Conservation (phyloP, 1,139 yeast species). For the Arxiozyma slooffiae region DNA sequence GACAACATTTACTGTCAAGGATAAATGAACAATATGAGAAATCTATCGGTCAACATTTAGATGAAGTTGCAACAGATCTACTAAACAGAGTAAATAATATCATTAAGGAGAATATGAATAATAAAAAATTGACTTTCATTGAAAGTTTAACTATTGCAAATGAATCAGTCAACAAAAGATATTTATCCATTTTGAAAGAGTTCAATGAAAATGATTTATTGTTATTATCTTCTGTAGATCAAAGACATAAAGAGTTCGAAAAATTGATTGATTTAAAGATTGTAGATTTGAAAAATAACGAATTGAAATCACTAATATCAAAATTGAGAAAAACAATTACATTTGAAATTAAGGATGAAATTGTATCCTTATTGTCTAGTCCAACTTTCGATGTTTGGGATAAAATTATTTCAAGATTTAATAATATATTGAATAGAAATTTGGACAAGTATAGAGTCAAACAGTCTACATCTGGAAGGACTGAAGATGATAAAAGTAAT, state of each 20-base stretch:
- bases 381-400: constrained; percentile 27
- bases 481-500: constrained; percentile 15
- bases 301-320: constrained; percentile 16
- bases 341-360: constrained; percentile 23
- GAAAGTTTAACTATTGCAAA: constrained; percentile 5
- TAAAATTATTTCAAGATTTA: constrained; percentile 36
- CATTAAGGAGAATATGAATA: neutral
- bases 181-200: neutral
- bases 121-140: constrained; percentile 2
- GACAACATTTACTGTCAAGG: constrained; percentile 39
- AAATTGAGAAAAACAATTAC: constrained; percentile 19
- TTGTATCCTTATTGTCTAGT: constrained; percentile 20
- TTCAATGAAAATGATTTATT: neutral
- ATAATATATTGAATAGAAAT: constrained; percentile 31
- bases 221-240: neutral
- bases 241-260: neutral
- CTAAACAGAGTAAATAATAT: constrained; percentile 2
- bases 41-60: neutral
- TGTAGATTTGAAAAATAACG: constrained; percentile 5
- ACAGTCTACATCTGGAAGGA: constrained; percentile 20
- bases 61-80: constrained; percentile 6
- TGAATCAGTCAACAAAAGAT: neutral
- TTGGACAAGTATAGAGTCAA: constrained; percentile 14
- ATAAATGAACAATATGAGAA: constrained; percentile 32
- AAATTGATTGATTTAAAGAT: neutral